These are phyloP conservation scores for Raphanus raphanistrum DNA, from an alignment of 345 rosid genomes.

Conservation along the genomic window DNA sequence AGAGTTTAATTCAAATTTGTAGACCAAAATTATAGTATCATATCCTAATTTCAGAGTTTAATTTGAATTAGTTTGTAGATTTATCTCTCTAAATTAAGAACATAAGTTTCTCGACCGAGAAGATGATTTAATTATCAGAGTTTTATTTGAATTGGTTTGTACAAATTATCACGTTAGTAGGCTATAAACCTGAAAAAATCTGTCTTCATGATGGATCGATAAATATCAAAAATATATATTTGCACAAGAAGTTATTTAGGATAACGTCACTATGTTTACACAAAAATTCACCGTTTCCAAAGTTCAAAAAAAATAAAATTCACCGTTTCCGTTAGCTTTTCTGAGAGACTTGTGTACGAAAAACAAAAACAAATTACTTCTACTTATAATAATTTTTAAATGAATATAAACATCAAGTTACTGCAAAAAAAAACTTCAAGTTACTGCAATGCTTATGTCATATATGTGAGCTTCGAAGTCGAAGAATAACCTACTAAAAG, in stretches of 20 bases:
- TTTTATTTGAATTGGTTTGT: neutral
- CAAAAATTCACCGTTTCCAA: neutral
- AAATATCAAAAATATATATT: neutral
- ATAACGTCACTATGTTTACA: neutral
- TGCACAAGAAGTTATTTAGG: neutral
- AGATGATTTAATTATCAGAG: neutral
- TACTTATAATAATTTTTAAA: constrained; percentile 6
- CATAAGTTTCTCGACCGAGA: neutral
- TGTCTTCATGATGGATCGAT: neutral
- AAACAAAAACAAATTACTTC: neutral
- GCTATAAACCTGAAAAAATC: neutral
- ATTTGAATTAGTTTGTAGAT: no score
- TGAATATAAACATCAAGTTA: constrained; percentile 17
- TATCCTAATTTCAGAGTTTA: no score
- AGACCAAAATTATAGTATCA: no score
- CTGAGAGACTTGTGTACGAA: neutral
- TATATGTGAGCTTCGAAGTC: constrained; percentile 19
- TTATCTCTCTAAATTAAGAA: neutral
- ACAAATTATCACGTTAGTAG: neutral
- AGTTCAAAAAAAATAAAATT: no score
- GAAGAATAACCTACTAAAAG: constrained; percentile 21
- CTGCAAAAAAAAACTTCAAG: constrained; percentile 5
- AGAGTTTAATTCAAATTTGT: no score
- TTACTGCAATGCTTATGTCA: constrained; percentile 23
- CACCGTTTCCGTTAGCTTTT: neutral